phyloP scores from a whole-genome alignment of 2,329 filamentous ascomycete species.

The Clarireedia paspali region DNA sequence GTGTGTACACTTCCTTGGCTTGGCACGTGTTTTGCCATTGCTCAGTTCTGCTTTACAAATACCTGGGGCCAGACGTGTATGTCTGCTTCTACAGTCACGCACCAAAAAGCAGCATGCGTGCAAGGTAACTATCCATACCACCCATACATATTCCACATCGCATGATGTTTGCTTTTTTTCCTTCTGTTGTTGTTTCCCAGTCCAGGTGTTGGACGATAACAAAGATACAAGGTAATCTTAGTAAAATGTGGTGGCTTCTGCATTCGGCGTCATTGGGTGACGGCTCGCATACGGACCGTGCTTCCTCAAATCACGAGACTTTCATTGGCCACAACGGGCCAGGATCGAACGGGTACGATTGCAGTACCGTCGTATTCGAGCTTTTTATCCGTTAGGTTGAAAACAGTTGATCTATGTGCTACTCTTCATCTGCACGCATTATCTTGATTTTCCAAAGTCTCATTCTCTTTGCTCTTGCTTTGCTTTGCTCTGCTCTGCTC shows the following conservation, averaged over 20 bases:
- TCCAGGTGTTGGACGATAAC: no score
- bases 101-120: no score
- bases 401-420: neutral
- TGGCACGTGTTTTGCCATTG: no score
- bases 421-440: neutral
- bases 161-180: no score
- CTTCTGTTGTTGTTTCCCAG: no score
- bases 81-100: no score
- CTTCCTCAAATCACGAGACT: neutral
- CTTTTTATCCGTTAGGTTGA: conserved; percentile 3
- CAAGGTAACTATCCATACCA: no score
- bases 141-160: no score
- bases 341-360: neutral
- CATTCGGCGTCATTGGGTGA: neutral
- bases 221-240: no score
- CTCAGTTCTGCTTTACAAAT: no score
- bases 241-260: neutral
- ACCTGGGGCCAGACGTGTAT: no score
- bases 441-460: neutral
- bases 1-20: neutral
- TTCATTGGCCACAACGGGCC: neutral
- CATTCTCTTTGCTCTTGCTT: neutral
- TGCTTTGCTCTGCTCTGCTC: neutral
- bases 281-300: neutral
- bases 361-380: neutral